Conservation (phyloP, 495 filamentous ascomycete species). For the Echria macrotheca region DNA sequence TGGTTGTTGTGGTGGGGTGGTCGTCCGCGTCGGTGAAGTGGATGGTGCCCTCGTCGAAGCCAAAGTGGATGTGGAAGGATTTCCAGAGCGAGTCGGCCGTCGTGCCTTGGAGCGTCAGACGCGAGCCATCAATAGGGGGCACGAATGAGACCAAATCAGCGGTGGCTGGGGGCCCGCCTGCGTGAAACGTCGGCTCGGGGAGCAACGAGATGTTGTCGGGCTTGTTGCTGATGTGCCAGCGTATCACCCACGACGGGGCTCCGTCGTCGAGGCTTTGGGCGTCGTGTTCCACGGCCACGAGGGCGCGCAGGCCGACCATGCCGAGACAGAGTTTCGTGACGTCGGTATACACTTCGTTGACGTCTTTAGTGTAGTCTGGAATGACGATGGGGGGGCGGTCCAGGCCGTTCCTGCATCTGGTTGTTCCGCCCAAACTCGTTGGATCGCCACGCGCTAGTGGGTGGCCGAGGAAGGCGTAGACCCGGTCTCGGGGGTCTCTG, state of each 20-base stretch:
- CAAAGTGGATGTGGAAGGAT: background rate
- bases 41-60: no score
- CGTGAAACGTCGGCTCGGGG: background rate
- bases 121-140: background rate
- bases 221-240: background rate
- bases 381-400: background rate
- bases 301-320: background rate
- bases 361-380: background rate
- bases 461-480: constrained; percentile 2
- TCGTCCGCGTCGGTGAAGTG: no score
- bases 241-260: background rate
- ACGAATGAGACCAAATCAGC: no score
- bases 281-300: background rate
- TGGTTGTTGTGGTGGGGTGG: no score
- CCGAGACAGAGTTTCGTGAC: background rate
- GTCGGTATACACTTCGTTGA: background rate
- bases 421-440: no score
- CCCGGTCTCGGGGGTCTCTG: background rate
- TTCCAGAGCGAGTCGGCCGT: background rate
- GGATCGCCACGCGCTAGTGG: background rate
- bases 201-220: background rate
- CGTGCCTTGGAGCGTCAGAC: no score
- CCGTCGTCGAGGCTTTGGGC: background rate
- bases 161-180: background rate
- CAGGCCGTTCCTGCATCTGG: no score